A percentile compares a stretch with the other conserved stretches of the same genome.
phyloP scores from a whole-genome alignment of 176 grass and related monocot species.

The Pontederia paniculata region DNA sequence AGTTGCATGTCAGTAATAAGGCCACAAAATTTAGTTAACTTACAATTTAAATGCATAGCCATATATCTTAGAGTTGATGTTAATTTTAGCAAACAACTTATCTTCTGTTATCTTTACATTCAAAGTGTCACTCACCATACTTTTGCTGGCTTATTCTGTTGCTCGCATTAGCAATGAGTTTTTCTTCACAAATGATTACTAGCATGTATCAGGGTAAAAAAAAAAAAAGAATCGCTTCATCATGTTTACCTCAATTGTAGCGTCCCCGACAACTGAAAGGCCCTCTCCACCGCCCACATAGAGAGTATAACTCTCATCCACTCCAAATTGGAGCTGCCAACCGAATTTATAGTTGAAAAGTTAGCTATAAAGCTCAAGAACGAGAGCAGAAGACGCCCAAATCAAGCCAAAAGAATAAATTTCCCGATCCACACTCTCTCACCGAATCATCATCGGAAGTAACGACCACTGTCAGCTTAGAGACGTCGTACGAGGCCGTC shows the following conservation, averaged over 20 bases:
- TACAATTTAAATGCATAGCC: too few species aligned
- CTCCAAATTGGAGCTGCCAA: constrained; percentile 50
- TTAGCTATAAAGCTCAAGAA: not conserved
- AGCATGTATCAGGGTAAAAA: too few species aligned
- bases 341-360: constrained; percentile 7
- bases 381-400: not conserved
- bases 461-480: constrained; percentile 55
- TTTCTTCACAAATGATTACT: too few species aligned
- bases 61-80: too few species aligned
- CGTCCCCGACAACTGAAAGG: constrained; percentile 62
- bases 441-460: constrained; percentile 69
- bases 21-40: too few species aligned
- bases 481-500: constrained; percentile 28
- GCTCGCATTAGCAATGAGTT: too few species aligned
- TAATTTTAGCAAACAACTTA: too few species aligned
- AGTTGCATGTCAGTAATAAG: too few species aligned
- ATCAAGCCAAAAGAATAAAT: constrained; percentile 7
- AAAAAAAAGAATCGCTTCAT: too few species aligned
- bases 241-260: constrained; percentile 51
- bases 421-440: not conserved
- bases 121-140: too few species aligned
- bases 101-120: too few species aligned
- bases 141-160: too few species aligned
- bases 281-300: constrained; percentile 28
- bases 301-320: constrained; percentile 84